Base-by-base conservation (phyloP, 257 asterid genomes). In the Verbascum thapsus region DNA sequence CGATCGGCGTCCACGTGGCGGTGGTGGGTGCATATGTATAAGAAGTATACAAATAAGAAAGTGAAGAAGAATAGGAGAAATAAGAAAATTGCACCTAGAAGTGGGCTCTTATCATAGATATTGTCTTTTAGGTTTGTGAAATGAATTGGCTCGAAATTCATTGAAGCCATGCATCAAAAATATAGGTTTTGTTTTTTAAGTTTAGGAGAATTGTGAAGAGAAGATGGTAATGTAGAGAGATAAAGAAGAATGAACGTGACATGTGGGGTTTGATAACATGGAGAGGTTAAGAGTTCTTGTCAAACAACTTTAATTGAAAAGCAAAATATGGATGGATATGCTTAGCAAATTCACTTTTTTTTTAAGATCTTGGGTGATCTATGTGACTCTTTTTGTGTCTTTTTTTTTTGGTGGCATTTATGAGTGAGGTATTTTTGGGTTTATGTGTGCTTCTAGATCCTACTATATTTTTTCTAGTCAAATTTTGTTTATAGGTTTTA, bases 161-260 rank as follows among this genome's bases (percentile, higher is more conserved):
- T 76, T 32, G 78, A 37, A 20, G 80, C 76, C 82, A 80, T 80
- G 48, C 60, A 53, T 4, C 58, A 35, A 20, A n/a, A 67, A 42
- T 30, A 3, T 5, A 59, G 3, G 16, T 26, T 26, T 26, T 26
- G 32, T 26, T 26, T 26, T 26, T 26, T n/a, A n/a, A n/a, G 32
- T 26, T 26, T 26, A 26, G 5, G 3, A 39, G n/a, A 43, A 53
- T 2, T 15, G 16, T 43, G 26, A 26, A 11, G 16, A 9, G 59
- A 26, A 54, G 61, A 34, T 13, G 0, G 8, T 1, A 1, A 9
- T 7, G 12, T 7, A 38, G 53, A 15, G 39, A 48, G 12, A 8
- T 16, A 16, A n/a, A 26, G 32, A 53, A 49, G 11, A 49, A 50
- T 20, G 8, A 10, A 9, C 11, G 34, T 22, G 32, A 22, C 30